phyloP scores from a whole-genome alignment of 768 basidiomycete genomes.

The Daedalea quercina region DNA sequence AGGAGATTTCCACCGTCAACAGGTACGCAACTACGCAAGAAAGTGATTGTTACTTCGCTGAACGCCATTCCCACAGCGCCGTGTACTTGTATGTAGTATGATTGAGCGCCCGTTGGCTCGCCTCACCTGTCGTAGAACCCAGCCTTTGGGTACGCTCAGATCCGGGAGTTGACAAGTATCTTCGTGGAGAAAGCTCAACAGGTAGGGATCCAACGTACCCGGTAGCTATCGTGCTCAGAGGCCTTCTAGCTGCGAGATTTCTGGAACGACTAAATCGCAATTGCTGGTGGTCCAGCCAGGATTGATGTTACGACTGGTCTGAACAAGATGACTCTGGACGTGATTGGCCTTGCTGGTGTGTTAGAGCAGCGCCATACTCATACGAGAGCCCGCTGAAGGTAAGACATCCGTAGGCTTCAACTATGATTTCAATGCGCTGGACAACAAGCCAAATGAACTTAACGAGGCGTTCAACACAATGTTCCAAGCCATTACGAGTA shows the following conservation, averaged over 20 bases:
- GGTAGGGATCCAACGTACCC: too few relatives aligned
- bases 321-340: slow-evolving; percentile 31
- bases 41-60: not conserved
- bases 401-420: slow-evolving; percentile 23
- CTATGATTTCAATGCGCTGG: slow-evolving; percentile 28
- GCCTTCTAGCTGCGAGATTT: slow-evolving; percentile 14
- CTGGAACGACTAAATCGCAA: slow-evolving; percentile 22
- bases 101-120: too few relatives aligned
- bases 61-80: not conserved
- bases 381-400: too few relatives aligned
- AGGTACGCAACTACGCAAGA: not conserved
- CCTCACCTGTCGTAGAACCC: slow-evolving; percentile 39
- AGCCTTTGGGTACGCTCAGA: slow-evolving; percentile 55
- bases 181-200: slow-evolving; percentile 50
- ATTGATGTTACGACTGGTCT: slow-evolving; percentile 29
- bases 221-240: not conserved
- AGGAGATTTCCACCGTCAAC: too few relatives aligned
- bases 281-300: slow-evolving; percentile 15
- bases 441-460: slow-evolving; percentile 24
- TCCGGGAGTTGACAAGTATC: slow-evolving; percentile 48
- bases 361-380: too few relatives aligned
- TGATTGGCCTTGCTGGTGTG: slow-evolving; percentile 35
- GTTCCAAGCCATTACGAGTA: slow-evolving; percentile 11
- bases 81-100: not conserved
- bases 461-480: slow-evolving; percentile 23